These are phyloP conservation scores for Pleoardoris graminearum DNA, from an alignment of 2,329 filamentous ascomycete genomes.

Conservation along the genomic window DNA sequence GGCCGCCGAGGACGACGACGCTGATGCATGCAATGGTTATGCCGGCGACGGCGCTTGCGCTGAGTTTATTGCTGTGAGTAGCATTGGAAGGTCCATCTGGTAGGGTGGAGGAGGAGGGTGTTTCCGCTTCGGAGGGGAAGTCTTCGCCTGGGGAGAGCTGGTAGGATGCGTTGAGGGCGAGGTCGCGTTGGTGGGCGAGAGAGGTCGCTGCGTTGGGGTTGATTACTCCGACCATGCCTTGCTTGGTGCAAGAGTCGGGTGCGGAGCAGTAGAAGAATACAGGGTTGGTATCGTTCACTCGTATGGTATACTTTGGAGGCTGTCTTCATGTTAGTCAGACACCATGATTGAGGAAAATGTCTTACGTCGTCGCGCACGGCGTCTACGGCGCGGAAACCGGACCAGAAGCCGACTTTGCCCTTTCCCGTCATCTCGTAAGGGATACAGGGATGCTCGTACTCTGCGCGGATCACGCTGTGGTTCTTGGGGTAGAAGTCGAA, in stretches of 20 bases:
- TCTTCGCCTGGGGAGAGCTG: constrained; percentile 41
- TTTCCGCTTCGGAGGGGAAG: constrained; percentile 30
- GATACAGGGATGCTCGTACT: constrained; percentile 47
- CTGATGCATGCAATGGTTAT: constrained; percentile 61
- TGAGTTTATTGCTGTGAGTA: constrained; percentile 25
- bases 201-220: constrained; percentile 56
- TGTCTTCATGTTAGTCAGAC: constrained; percentile 3
- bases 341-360: neutral
- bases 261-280: constrained; percentile 55
- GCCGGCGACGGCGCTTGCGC: constrained; percentile 47
- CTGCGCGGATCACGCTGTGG: constrained; percentile 49
- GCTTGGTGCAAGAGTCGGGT: constrained; percentile 63
- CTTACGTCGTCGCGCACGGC: constrained; percentile 26
- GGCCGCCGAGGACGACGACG: constrained; percentile 23
- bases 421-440: constrained; percentile 41
- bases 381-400: constrained; percentile 34
- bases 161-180: constrained; percentile 31
- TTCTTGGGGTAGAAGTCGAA: constrained; percentile 50
- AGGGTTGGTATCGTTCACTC: constrained; percentile 38
- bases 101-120: constrained; percentile 10
- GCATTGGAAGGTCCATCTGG: constrained; percentile 11
- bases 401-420: constrained; percentile 34
- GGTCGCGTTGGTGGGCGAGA: constrained; percentile 26
- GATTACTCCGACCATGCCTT: constrained; percentile 75
- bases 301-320: constrained; percentile 34